phyloP scores from a whole-genome alignment of 2,329 filamentous ascomycete species.

The Fusarium sp. region DNA sequence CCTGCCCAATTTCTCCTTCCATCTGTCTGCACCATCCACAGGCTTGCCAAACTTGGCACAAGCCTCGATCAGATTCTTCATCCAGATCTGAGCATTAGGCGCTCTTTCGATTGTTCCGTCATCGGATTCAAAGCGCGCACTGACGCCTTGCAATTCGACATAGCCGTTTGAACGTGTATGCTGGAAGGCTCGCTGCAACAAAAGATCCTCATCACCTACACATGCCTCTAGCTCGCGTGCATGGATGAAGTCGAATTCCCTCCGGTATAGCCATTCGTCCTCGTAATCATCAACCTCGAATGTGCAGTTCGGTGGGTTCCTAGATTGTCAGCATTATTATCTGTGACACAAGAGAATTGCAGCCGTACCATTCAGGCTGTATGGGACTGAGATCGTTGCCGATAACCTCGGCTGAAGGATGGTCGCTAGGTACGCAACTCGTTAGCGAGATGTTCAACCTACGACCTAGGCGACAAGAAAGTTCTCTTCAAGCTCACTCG shows the following conservation, averaged over 20 bases:
- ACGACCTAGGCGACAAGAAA: too few species aligned
- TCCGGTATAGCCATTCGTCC: conserved; percentile 21
- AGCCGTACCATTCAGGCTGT: conserved; percentile 19
- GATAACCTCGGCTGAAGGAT: conserved; percentile 18
- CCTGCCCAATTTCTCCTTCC: conserved; percentile 3
- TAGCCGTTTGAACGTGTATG: conserved; percentile 1
- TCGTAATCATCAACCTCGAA: conserved; percentile 29
- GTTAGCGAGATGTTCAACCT: too few species aligned
- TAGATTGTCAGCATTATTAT: neutral
- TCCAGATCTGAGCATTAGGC: conserved; percentile 8
- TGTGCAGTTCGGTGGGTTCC: conserved; percentile 23
- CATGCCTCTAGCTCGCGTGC: conserved; percentile 25
- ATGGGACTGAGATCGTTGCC: conserved; percentile 30
- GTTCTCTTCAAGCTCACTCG: too few species aligned
- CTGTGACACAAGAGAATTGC: accelerated
- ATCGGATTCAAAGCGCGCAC: conserved; percentile 7
- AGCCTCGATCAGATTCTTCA: conserved; percentile 3
- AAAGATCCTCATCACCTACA: neutral
- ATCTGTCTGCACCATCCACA: conserved; percentile 5
- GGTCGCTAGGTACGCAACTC: neutral
- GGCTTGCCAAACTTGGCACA: conserved; percentile 26
- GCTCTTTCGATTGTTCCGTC: conserved; percentile 14
- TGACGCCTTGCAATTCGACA: conserved; percentile 16
- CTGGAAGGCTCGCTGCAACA: neutral
- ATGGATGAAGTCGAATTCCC: conserved; percentile 18